Base-by-base conservation (phyloP, 257 asterid species). In the Rhazya stricta region DNA sequence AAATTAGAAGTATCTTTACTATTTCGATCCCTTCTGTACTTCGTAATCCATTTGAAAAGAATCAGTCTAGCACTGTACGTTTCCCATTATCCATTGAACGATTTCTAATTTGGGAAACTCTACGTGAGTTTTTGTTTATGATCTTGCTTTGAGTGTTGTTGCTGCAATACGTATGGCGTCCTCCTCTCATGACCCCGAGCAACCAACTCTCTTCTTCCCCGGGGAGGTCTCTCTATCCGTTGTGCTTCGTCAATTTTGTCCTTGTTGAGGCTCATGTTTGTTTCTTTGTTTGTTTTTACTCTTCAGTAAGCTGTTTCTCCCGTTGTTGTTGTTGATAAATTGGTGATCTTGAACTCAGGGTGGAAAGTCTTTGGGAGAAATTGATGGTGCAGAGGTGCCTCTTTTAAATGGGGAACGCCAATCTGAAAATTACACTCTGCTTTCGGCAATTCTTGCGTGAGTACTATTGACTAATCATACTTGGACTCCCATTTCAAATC, bases 401-500 rank as follows among this genome's bases (percentile, higher is more conserved):
- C 96, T 93, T 37, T 29, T 93, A 54, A 76, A 51, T 27, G 84
- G 67, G 15, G 27, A 45, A 21, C 84, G 48, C 37, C 88, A 81
- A 41, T 56, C 61, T 16, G 91, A 91, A 53, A 82, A 89, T n/a
- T 94, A 83, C 77, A 83, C 98, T 5, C 84, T 88, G 73, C 85
- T 78, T 72, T 83, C 97, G 4, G 89, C 89, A 9, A 81, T 88
- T 74, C 88, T 89, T 73, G 93, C 97, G 97, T 94, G 78, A 90
- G 97, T 89, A 75, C 39, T 27, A 5, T 42, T 23, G 23, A 30
- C 15, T 19, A 25, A 41, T 41, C 18, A 5, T 27, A 21, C 19
- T 69, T 45, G 60, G n/a, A 45, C 19, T 27, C 29, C 41, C 36
- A 11, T 30, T 5, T 50, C 46, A 7, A 34, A 27, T 46, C 23